Conservation (phyloP, 2,329 filamentous ascomycete genomes). For the Aspergillus luchuensis region DNA sequence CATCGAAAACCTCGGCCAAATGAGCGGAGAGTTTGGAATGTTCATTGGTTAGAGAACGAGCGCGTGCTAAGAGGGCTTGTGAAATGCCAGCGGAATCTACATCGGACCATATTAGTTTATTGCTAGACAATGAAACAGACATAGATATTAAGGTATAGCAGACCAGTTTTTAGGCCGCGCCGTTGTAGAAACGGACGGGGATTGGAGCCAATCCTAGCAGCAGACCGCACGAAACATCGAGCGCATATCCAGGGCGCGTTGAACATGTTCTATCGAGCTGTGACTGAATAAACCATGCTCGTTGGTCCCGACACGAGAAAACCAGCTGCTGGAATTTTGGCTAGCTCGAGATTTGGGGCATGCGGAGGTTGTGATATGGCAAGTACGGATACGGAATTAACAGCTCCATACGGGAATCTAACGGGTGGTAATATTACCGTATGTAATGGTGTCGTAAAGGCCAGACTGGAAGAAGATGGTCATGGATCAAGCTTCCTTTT, state of each 20-base stretch:
- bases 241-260: conserved; percentile 50
- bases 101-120: conserved; percentile 3
- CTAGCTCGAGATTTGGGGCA: background rate
- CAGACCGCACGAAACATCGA: conserved; percentile 47
- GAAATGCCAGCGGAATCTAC: conserved; percentile 46
- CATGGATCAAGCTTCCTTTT: conserved; percentile 2
- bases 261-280: conserved; percentile 38
- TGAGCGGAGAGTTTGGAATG: conserved; percentile 56
- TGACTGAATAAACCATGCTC: background rate
- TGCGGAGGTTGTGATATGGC: background rate
- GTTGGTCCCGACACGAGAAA: too few species aligned
- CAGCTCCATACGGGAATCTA: background rate
- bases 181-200: conserved; percentile 24
- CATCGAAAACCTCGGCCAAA: conserved; percentile 58
- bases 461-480: conserved; percentile 33
- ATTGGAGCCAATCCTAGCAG: conserved; percentile 36
- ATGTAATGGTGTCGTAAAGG: conserved; percentile 36
- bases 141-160: conserved; percentile 27
- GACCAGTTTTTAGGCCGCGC: conserved; percentile 36
- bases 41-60: conserved; percentile 57
- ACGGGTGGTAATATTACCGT: conserved; percentile 5
- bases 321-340: background rate
- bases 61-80: conserved; percentile 57
- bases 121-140: background rate
- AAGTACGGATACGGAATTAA: background rate